These are phyloP conservation scores for Komagataella populi DNA, from an alignment of 805 yeast genomes.

Conservation along the genomic window DNA sequence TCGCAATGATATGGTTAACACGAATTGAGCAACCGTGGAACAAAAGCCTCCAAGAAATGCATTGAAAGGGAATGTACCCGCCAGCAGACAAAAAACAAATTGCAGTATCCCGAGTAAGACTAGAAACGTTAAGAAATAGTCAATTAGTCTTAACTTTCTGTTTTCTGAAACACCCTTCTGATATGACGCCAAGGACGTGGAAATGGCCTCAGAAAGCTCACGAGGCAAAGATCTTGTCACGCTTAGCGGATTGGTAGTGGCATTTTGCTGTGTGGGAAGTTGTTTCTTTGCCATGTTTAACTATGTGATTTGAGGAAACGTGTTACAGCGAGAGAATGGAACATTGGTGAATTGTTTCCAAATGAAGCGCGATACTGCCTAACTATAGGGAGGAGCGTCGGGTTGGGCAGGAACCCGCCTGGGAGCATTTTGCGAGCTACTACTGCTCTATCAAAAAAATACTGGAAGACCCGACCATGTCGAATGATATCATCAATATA, in stretches of 20 bases:
- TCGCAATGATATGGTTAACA: conserved; percentile 69
- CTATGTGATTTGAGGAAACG: neutral
- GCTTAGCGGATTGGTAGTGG: conserved; percentile 20
- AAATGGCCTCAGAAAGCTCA: conserved; percentile 18
- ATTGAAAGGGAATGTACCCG: conserved; percentile 92
- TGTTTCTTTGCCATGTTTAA: neutral
- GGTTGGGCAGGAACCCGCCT: neutral
- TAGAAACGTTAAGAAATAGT: conserved; percentile 60
- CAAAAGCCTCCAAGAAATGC: conserved; percentile 92
- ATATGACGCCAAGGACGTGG: conserved; percentile 18
- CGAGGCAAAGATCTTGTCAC: conserved; percentile 18
- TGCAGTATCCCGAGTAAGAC: conserved; percentile 68
- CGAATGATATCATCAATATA: conserved; percentile 7
- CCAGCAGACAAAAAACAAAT: conserved; percentile 58
- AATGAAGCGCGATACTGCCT: neutral
- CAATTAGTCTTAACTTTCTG: conserved; percentile 51
- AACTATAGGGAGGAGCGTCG: neutral
- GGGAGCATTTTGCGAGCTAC: neutral
- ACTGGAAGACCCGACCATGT: neutral
- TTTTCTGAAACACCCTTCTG: conserved; percentile 14
- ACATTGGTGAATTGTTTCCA: neutral
- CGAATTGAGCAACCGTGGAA: conserved; percentile 91
- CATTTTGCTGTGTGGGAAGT: neutral
- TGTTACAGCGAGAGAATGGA: neutral
- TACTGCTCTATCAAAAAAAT: neutral